Percentiles rank a stretch among this genome's conserved stretches.
phyloP scores from a whole-genome alignment of 2,329 filamentous ascomycete species.

The Plenodomus lindquistii region DNA sequence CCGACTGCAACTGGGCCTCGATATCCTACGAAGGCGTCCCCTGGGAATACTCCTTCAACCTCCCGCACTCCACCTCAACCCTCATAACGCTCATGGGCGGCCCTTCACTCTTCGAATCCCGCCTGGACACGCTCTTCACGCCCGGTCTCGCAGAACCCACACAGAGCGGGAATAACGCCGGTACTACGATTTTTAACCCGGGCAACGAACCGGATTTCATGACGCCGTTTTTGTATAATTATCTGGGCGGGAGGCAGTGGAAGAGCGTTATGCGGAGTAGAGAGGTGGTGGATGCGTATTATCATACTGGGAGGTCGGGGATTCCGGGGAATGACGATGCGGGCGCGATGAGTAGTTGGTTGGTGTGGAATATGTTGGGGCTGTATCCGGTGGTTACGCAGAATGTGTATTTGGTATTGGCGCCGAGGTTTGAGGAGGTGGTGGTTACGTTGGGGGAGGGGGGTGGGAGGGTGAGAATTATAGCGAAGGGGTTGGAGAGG shows the following conservation, averaged over 20 bases:
- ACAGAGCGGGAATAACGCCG: constrained; percentile 41
- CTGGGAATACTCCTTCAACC: constrained; percentile 46
- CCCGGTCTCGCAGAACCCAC: constrained; percentile 38
- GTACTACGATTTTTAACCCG: constrained; percentile 59
- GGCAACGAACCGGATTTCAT: constrained; percentile 71
- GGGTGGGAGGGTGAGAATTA: constrained; percentile 57
- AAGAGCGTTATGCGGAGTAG: constrained; percentile 43
- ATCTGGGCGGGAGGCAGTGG: constrained; percentile 44
- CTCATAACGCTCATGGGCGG: constrained; percentile 47
- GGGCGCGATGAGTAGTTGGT: constrained; percentile 53
- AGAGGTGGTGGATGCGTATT: constrained; percentile 36
- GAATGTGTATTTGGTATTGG: constrained; percentile 65
- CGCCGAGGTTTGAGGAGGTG: constrained; percentile 52
- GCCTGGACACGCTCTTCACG: constrained; percentile 45
- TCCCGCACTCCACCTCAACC: constrained; percentile 45
- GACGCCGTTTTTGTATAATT: constrained; percentile 60
- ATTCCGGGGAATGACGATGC: constrained; percentile 50
- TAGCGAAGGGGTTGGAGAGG: constrained; percentile 54
- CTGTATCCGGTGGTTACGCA: constrained; percentile 63
- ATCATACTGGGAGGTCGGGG: constrained; percentile 33
- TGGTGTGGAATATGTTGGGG: constrained; percentile 53
- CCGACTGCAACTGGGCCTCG: constrained; percentile 39
- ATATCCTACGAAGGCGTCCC: constrained; percentile 46
- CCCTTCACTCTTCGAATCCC: constrained; percentile 31
- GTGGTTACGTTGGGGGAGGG: constrained; percentile 59